Evolutionary conservation across 2,329 filamentous ascomycete species (phyloP).

Genomic region (Mycosphaerella sp.): DNA sequence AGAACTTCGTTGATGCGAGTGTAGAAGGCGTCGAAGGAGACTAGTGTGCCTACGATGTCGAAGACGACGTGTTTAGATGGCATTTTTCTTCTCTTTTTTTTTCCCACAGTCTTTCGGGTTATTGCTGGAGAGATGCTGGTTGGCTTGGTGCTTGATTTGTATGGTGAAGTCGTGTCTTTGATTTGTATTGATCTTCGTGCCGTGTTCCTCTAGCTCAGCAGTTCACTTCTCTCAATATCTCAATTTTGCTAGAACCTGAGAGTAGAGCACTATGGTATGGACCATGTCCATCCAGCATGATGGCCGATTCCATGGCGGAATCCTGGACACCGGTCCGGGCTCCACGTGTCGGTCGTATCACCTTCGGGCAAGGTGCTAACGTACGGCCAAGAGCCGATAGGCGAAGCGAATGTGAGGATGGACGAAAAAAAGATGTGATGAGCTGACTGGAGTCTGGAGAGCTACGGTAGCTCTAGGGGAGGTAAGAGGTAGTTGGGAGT

Average conservation of each 20-base stretch:
- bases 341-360: neutral
- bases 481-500: no score
- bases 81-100: neutral
- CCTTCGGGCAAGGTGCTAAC: neutral
- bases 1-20: conserved; percentile 39
- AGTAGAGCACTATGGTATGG: neutral
- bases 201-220: no score
- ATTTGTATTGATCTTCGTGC: neutral
- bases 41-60: conserved; percentile 48
- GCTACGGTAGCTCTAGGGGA: no score
- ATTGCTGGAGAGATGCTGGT: neutral
- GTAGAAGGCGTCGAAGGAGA: conserved; percentile 43
- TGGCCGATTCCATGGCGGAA: neutral
- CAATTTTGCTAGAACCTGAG: neutral
- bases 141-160: neutral
- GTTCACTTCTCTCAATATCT: no score
- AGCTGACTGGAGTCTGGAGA: neutral
- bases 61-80: conserved; percentile 30
- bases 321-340: neutral
- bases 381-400: neutral
- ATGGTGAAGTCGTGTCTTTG: neutral
- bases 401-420: neutral
- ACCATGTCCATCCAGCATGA: neutral
- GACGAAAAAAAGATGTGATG: neutral
- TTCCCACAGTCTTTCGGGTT: neutral